A percentile compares a stretch with the other conserved stretches of the same genome.
These are phyloP conservation scores for Basipetospora chlamydospora DNA, from an alignment of 2,329 filamentous ascomycete genomes.

Conservation along the genomic window DNA sequence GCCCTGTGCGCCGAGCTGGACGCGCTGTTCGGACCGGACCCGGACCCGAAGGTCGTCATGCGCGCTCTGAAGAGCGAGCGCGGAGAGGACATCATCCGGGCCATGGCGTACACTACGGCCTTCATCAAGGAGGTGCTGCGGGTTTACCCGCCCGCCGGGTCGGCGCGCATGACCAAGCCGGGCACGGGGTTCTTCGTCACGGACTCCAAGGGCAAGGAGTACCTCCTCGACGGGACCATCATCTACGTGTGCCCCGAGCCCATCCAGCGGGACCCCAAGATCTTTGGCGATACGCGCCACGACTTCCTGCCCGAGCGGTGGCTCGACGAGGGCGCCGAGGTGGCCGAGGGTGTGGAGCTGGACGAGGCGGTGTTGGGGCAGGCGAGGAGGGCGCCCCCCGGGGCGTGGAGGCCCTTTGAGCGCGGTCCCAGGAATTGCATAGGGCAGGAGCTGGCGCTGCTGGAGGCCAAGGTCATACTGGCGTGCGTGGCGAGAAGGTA, in stretches of 20 bases:
- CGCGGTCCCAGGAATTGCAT: constrained; percentile 37
- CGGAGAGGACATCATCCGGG: constrained; percentile 16
- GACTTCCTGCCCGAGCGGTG: constrained; percentile 26
- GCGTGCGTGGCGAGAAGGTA: constrained; percentile 12
- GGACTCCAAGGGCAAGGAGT: constrained; percentile 13
- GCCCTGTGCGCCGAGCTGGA: constrained; percentile 21
- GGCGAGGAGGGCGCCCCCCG: constrained; percentile 8
- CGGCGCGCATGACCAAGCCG: constrained; percentile 14
- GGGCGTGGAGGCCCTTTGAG: constrained; percentile 38
- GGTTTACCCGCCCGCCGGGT: constrained; percentile 19
- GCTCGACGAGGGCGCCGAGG: constrained; percentile 9
- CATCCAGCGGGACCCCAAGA: constrained; percentile 19
- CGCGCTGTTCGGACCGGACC: constrained; percentile 17
- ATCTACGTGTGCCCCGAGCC: constrained; percentile 19
- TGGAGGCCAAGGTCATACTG: constrained; percentile 35
- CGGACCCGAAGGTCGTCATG: constrained; percentile 8
- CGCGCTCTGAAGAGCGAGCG: constrained; percentile 5
- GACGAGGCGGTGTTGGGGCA: too few species aligned
- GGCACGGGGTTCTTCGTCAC: constrained; percentile 16
- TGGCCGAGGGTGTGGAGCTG: background rate
- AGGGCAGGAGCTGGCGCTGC: constrained; percentile 39
- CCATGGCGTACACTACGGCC: constrained; percentile 20
- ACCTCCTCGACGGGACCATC: constrained; percentile 19
- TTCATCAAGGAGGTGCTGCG: constrained; percentile 24
- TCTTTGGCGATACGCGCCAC: constrained; percentile 20